Evolutionary conservation across 148 eudicot species (phyloP).

Genomic region (Nepenthes mirabilis): DNA sequence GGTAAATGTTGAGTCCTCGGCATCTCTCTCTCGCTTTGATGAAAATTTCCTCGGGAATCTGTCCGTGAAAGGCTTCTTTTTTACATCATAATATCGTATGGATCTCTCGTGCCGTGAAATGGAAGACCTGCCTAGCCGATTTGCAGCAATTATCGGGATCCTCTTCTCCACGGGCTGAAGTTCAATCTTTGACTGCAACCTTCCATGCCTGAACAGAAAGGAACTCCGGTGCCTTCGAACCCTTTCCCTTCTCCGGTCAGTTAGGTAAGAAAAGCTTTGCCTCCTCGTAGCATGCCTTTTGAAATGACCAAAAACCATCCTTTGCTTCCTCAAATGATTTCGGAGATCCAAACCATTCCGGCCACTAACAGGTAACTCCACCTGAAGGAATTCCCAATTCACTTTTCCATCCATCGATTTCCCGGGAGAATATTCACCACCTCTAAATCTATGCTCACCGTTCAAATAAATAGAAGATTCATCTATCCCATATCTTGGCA

Average conservation of each 20-base stretch:
- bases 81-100: conserved; percentile 21
- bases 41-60: conserved; percentile 16
- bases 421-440: conserved; percentile 9
- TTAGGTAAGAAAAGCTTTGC: conserved; percentile 9
- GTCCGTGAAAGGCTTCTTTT: conserved; percentile 10
- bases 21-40: conserved; percentile 16
- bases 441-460: conserved; percentile 9
- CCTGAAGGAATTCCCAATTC: conserved; percentile 20
- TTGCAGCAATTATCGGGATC: background rate
- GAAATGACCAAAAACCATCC: conserved; percentile 17
- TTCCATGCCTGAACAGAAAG: conserved; percentile 11
- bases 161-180: conserved; percentile 7
- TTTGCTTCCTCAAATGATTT: conserved; percentile 28
- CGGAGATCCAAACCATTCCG: conserved; percentile 34
- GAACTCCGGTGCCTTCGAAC: conserved; percentile 6
- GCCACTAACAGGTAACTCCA: conserved; percentile 16
- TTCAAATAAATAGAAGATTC: conserved; percentile 20
- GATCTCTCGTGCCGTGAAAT: conserved; percentile 12
- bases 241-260: conserved; percentile 19
- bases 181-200: conserved; percentile 23
- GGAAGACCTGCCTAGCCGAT: conserved; percentile 14
- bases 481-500: conserved; percentile 9
- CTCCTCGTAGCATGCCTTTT: conserved; percentile 17
- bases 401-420: conserved; percentile 11
- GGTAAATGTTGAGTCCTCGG: conserved; percentile 18